Conservation (phyloP, 1,139 yeast species). For the Debaryomyces subglobosus region DNA sequence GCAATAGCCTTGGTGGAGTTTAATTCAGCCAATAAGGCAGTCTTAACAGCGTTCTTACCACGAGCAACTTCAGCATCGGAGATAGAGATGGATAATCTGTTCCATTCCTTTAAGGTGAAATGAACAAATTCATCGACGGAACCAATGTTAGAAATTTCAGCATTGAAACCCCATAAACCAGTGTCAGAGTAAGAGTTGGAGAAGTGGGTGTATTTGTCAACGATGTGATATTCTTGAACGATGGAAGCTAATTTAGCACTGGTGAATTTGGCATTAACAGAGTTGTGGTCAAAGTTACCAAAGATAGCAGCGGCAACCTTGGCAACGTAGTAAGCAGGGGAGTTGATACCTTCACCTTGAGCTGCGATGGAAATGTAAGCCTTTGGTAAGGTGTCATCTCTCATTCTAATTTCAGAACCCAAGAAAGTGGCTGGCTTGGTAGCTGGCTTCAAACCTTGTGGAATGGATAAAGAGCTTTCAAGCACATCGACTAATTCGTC, state of each 20-base stretch:
- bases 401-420: constrained; percentile 84
- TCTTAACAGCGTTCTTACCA: constrained; percentile 72
- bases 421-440: constrained; percentile 61
- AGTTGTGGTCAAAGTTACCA: constrained; percentile 58
- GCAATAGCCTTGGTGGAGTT: constrained; percentile 54
- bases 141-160: constrained; percentile 60
- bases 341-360: constrained; percentile 64
- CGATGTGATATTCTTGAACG: constrained; percentile 71
- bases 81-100: constrained; percentile 74
- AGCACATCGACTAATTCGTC: constrained; percentile 67
- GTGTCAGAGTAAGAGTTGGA: constrained; percentile 71
- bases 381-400: constrained; percentile 84
- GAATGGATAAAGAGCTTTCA: constrained; percentile 50
- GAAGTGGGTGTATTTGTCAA: constrained; percentile 72
- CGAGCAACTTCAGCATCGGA: constrained; percentile 78
- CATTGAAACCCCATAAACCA: constrained; percentile 82
- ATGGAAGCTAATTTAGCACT: constrained; percentile 85
- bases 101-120: constrained; percentile 83
- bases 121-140: constrained; percentile 75
- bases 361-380: constrained; percentile 78
- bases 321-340: constrained; percentile 70
- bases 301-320: constrained; percentile 74
- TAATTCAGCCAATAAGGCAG: constrained; percentile 54
- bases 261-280: constrained; percentile 64
- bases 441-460: constrained; percentile 59